Base-by-base conservation (phyloP, 192 early-diverging fungal species). In the Borealophlyctis nickersoniae region DNA sequence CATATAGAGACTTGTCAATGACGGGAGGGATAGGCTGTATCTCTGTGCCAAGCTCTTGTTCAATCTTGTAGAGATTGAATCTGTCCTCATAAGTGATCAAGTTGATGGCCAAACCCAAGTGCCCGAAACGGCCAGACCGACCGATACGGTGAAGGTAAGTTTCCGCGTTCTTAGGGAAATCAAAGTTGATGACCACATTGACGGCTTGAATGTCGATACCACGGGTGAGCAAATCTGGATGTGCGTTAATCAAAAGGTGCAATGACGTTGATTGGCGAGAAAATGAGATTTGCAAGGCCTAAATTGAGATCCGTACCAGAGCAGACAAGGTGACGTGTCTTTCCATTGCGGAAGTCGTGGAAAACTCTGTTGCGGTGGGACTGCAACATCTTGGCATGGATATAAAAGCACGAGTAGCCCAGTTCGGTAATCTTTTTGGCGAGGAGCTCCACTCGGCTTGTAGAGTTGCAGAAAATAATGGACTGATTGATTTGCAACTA, bases 161-260 rank as follows among this genome's bases (percentile, higher is more conserved):
- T 78, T 99, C 96, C 32, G 95, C 92, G 62, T 98, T 99, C 74
- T 98, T 98, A 61, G 95, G 95, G 73, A 99, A 98, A 77, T 99
- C 96, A 87, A 98, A 99, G 85, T 99, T 98, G 84, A 99, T 98
- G 53, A 99, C 96, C 16, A 99, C 95, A 73, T 98, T 98, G 36
- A 99, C 96, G 22, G 95, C 95, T 77, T 99, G 96, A 73, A 99
- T 98, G 76, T 99, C 96, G 68, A 99, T 99, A 81, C 96, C 96
- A 59, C 96, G 89, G 13, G 96, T 96, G 57, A 96, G 81, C 52
- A 99, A 80, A 80, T 99, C 96, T 89, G 65, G 24, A 28, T 61
- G 27, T 2, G 77, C 19, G 19, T 27, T 16, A 58, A n/a, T n/a
- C n/a, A 53, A 35, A 62, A 32, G 30, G 33, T 33, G 14, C 55